Evolutionary conservation across 306 rosid genomes (phyloP).

Genomic region (Lathyrus oleraceus): DNA sequence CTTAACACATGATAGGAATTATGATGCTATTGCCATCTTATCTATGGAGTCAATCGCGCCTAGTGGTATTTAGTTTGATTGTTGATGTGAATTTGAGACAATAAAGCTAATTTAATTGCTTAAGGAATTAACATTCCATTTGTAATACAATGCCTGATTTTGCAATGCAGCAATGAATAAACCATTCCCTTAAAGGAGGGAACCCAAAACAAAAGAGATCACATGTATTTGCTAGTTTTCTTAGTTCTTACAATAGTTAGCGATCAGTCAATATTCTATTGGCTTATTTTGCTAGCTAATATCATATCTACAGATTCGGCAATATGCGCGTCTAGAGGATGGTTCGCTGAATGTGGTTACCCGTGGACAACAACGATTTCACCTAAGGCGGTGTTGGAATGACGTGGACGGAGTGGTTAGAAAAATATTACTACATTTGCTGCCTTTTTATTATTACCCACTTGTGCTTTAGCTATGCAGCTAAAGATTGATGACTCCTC

Average conservation of each 20-base stretch:
- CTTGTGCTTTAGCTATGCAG: conserved; percentile 23
- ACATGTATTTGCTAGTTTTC: conserved; percentile 20
- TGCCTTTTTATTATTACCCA: conserved; percentile 20
- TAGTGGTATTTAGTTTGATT: background rate
- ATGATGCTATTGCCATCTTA: conserved; percentile 8
- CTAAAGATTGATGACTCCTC: conserved; percentile 35
- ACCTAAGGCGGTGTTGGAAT: conserved; percentile 64
- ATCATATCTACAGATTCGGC: conserved; percentile 67
- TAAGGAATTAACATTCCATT: background rate
- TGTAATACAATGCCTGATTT: conserved; percentile 26
- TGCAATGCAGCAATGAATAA: conserved; percentile 18
- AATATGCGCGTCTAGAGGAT: conserved; percentile 72
- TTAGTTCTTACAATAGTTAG: conserved; percentile 1
- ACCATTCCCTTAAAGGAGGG: background rate
- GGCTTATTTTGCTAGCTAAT: conserved; percentile 34
- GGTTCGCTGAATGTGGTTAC: conserved; percentile 86
- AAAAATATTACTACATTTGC: conserved; percentile 26
- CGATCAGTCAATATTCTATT: conserved; percentile 26
- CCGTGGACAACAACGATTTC: conserved; percentile 91
- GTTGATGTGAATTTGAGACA: background rate
- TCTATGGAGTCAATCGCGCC: background rate
- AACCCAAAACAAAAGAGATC: background rate
- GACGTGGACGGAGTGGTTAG: conserved; percentile 92
- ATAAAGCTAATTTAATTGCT: conserved; percentile 22
- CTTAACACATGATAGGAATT: background rate